A percentile compares a stretch with the other conserved stretches of the same genome.
These are phyloP conservation scores for Fremontodendron californicum DNA, from an alignment of 345 rosid genomes.

Conservation along the genomic window DNA sequence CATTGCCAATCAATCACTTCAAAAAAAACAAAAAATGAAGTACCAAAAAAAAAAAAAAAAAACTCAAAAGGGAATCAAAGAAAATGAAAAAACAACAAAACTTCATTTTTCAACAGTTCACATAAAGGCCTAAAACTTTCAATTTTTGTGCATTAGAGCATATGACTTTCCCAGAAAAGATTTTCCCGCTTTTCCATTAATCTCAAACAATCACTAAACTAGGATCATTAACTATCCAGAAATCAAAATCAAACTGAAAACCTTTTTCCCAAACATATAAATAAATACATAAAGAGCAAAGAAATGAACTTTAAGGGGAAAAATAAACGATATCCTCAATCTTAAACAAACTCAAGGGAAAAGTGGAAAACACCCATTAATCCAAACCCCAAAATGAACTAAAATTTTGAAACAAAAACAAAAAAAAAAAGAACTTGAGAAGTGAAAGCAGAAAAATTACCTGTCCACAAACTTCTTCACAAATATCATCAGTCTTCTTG, in stretches of 20 bases:
- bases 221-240: neutral
- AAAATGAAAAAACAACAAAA: neutral
- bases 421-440: neutral
- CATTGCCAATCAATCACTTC: neutral
- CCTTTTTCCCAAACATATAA: neutral
- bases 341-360: neutral
- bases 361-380: neutral
- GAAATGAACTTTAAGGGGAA: neutral
- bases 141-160: neutral
- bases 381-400: neutral
- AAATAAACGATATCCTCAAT: neutral
- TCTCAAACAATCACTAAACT: neutral
- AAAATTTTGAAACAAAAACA: neutral
- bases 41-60: neutral
- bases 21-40: neutral
- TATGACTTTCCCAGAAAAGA: neutral
- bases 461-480: conserved; percentile 79
- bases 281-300: neutral
- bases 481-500: conserved; percentile 85
- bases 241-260: neutral
- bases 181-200: neutral
- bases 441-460: conserved; percentile 25
- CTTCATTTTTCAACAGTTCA: neutral
- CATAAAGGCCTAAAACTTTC: neutral
- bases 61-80: neutral